Evolutionary conservation across 2,329 filamentous ascomycete species (phyloP), one percentile per base, ranked within the genome.

Genomic region (Aquanectria penicillioides): DNA sequence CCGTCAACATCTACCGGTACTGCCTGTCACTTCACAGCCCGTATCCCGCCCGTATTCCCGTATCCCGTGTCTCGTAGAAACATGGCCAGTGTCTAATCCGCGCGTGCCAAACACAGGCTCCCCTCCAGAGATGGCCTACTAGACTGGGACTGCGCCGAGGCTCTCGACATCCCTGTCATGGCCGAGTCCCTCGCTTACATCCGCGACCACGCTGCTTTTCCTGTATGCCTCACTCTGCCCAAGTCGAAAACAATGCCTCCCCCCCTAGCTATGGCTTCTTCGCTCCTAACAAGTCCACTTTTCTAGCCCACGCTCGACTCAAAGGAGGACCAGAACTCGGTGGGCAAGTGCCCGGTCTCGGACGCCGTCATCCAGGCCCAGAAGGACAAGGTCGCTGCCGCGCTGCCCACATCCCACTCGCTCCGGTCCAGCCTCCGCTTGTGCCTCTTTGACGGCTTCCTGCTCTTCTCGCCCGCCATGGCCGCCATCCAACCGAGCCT

Each of bases 61-160:
- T n/a, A n/a, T n/a, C n/a, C n/a, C n/a, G n/a, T n/a, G n/a, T n/a
- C n/a, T n/a, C n/a, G n/a, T n/a, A n/a, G n/a, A 11, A 25, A 18
- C 37, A 12, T 23, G 12, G 26, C 29, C 13, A 29, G 15, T n/a
- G 7, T 44, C 3, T 40, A 13, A 17, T 8, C 2, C 9, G 25
- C 5, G 6, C 13, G 8, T 8, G 15, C 9, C 58, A 17, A 8
- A 26, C 11, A 2, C 38, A 66, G 86, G 57, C 75, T 89, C 3
- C 86, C 86, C 5, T 76, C 73, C 15, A 86, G 79, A 63, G 70
- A 88, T 58, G 86, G 83, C 12, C 79, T 97, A 11, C 81, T 90
- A 63, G 94, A 99, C 78, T 98, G 95, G 94, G 95, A 99, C 76
- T 97, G 94, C 69, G 81, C 92, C 13, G 90, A 89, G 63, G 84